Evolutionary conservation across 1,284 basidiomycete species (phyloP), one percentile per base, ranked within the genome.

Genomic region (Somion occarium): DNA sequence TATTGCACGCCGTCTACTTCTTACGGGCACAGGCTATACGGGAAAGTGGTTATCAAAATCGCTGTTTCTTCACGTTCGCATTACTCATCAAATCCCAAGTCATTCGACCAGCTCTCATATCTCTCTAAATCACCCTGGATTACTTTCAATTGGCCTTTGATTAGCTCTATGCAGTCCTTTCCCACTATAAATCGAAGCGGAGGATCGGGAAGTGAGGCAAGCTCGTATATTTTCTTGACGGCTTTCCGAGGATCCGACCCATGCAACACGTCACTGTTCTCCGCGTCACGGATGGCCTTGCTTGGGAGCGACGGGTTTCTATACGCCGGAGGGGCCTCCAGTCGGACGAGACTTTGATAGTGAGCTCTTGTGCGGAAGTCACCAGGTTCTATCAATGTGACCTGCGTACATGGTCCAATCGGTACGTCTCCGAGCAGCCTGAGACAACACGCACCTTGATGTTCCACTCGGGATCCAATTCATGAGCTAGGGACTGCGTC

Each of bases 401-500:
- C 9, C 44, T 45, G 22, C n/a, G 34, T 11, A 37, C n/a, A n/a
- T 37, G 11, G n/a, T 37, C n/a, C 11, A n/a, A 11, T n/a, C 11
- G n/a, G 11, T 11, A 37, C n/a, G 34, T n/a, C 34, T 37, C n/a
- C 34, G n/a, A n/a, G 34, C 11, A 11, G 11, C 11, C 11, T 11
- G 34, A 37, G 34, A n/a, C n/a, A 12, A 15, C 19, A 9, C 11
- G 11, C 9, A 66, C 67, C 45, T 64, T 60, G 53, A 68, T 62
- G 46, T 65, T 62, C 64, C 67, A 69, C 1, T 51, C 48, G 13
- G 63, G 64, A 42, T 66, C 61, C 15, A 65, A 25, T 38, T 67
- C 65, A 3, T 24, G 15, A 7, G 39, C 54, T 18, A 69, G 52
- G 3, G 57, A 51, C 27, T 69, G 57, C 0, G 52, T 57, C 20